phyloP scores from a whole-genome alignment of 2,329 filamentous ascomycete species.

The Akanthomyces dipterigenus region DNA sequence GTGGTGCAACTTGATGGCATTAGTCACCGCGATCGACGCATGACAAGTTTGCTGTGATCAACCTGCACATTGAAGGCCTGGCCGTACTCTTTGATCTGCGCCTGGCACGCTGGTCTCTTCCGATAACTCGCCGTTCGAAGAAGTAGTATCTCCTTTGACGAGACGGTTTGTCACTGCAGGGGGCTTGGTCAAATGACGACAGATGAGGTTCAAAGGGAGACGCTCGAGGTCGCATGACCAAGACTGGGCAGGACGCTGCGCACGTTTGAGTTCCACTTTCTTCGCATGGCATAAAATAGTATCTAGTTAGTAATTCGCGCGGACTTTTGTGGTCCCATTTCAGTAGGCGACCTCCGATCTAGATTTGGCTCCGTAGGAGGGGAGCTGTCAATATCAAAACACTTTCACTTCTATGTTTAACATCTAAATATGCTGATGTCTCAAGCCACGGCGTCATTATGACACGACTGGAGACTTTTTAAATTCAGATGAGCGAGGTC shows the following conservation, averaged over 20 bases:
- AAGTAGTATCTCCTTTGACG: constrained; percentile 37
- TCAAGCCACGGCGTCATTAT: too few species aligned
- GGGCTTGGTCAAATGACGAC: constrained; percentile 25
- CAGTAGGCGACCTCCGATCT: too few species aligned
- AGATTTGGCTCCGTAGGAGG: too few species aligned
- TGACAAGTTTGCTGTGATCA: constrained; percentile 35
- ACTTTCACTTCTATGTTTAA: too few species aligned
- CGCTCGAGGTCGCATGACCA: constrained; percentile 22
- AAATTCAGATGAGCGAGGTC: too few species aligned
- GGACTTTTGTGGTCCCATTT: too few species aligned
- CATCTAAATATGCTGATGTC: too few species aligned
- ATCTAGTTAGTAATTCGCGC: too few species aligned
- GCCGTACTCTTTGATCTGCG: constrained; percentile 34
- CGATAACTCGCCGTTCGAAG: constrained; percentile 25
- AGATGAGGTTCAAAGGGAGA: constrained; percentile 20
- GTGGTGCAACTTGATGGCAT: constrained; percentile 21
- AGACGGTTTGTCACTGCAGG: constrained; percentile 29
- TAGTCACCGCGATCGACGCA: constrained; percentile 25
- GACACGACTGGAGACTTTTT: too few species aligned
- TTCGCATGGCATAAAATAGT: too few species aligned
- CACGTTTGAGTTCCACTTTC: too few species aligned
- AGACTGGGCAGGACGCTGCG: constrained; percentile 13
- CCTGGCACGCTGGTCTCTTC: constrained; percentile 24
- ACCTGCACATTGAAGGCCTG: constrained; percentile 40
- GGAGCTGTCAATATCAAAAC: too few species aligned